phyloP scores from a whole-genome alignment of 1,284 basidiomycete species.

The Fomitopsis schrenkii region DNA sequence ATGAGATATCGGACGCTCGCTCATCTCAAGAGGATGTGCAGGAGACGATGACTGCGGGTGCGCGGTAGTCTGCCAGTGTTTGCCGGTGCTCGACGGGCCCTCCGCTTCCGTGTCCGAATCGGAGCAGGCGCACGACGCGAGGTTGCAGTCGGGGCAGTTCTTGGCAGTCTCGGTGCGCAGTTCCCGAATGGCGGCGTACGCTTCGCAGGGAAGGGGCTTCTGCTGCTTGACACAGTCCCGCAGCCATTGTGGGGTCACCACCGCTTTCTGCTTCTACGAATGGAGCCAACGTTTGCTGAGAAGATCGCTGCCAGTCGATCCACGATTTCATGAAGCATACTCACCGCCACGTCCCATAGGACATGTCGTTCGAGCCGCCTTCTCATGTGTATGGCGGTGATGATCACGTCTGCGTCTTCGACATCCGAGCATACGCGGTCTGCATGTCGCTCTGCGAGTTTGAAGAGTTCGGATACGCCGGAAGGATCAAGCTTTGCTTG shows the following conservation, averaged over 20 bases:
- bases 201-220: slow-evolving; percentile 42
- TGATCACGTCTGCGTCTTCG: slow-evolving; percentile 56
- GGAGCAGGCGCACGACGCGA: slow-evolving; percentile 22
- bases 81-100: too few species aligned
- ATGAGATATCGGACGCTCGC: neutral
- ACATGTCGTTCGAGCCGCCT: slow-evolving; percentile 67
- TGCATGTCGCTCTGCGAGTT: slow-evolving; percentile 40
- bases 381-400: slow-evolving; percentile 63
- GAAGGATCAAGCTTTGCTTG: slow-evolving; percentile 52
- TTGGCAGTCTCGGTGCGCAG: slow-evolving; percentile 41
- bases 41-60: neutral
- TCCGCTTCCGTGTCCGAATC: slow-evolving; percentile 9
- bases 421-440: slow-evolving; percentile 35
- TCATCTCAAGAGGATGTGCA: slow-evolving; percentile 1
- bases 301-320: too few species aligned
- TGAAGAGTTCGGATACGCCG: slow-evolving; percentile 41
- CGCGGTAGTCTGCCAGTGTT: neutral
- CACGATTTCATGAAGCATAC: slow-evolving; percentile 20
- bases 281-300: neutral
- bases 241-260: slow-evolving; percentile 70
- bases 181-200: slow-evolving; percentile 51
- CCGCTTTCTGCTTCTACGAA: slow-evolving; percentile 52
- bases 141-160: slow-evolving; percentile 37
- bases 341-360: slow-evolving; percentile 56
- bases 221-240: slow-evolving; percentile 45